Base-by-base conservation (phyloP, 2,329 filamentous ascomycete genomes). In the Dryadomyces quercivorus region DNA sequence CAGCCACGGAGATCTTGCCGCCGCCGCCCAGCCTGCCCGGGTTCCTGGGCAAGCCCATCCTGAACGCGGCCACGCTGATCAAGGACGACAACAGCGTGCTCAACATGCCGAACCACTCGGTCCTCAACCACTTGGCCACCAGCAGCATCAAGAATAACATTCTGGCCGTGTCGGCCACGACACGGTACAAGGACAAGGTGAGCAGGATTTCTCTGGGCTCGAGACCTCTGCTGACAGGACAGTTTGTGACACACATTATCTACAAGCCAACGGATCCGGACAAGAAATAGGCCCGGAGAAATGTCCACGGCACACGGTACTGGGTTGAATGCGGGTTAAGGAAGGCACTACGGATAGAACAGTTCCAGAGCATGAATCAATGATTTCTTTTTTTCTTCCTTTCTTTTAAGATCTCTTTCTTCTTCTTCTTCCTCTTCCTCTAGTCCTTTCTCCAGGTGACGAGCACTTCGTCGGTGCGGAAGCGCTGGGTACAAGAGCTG, bases 81-180 rank as follows among this genome's bases (percentile, higher is more conserved):
- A 97, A 97, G 73, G 93, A 98, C 67, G 93, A 98, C 70, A 95
- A 92, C 69, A 96, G 91, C 70, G 93, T 98, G 58, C 73, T 98
- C 59, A 93, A 89, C 61, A 92, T 96, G 79, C 93, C 93, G 15
- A 98, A 97, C 64, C 92, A 98, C 65, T 96, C 93, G 0, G 89
- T 97, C 36, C 73, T 98, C 59, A 98, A 98, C 62, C 93, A 98
- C 68, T 74, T 98, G 61, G 92, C 92, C 50, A 98, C 93, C 3
- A 97, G 92, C 69, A 96, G 91, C 68, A 98, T 98, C 69, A 96
- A 95, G 74, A 90, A 95, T 61, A 91, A 92, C 59, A 88, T 97
- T 26, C 76, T 98, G 60, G 93, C 93, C 38, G 94, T 95, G 6
- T 96, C 91, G 64, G 92, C 89, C 15, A 98, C 93, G 5, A 98